These are phyloP conservation scores for Thuja plicata DNA, from an alignment of 83 land plant genomes.

Conservation along the genomic window DNA sequence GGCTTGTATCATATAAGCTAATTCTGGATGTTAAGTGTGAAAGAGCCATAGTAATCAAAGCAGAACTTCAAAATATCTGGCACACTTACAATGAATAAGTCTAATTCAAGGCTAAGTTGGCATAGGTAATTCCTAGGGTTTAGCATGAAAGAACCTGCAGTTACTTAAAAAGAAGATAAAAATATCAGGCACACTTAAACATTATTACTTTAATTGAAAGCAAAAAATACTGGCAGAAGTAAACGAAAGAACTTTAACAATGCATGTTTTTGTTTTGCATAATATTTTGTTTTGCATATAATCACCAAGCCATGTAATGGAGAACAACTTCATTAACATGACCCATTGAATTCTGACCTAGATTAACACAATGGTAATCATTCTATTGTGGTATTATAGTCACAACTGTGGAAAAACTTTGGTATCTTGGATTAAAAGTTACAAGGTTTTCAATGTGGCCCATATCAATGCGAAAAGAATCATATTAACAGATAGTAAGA, in stretches of 20 bases:
- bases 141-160: background rate
- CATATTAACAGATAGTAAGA: too few species aligned
- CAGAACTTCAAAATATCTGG: background rate
- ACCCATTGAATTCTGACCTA: background rate
- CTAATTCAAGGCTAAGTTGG: background rate
- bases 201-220: too few species aligned
- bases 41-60: background rate
- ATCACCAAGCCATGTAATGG: background rate
- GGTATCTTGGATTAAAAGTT: background rate
- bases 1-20: background rate
- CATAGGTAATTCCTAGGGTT: background rate
- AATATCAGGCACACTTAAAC: background rate
- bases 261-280: too few species aligned
- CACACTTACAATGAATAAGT: background rate
- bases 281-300: background rate
- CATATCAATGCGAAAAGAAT: too few species aligned
- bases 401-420: background rate
- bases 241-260: too few species aligned
- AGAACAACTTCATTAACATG: background rate
- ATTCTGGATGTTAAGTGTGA: background rate
- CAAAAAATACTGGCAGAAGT: too few species aligned
- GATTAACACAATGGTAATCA: too few species aligned
- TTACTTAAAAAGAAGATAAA: background rate
- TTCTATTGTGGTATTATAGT: background rate
- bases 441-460: background rate